phyloP scores from a whole-genome alignment of 2,329 filamentous ascomycete genomes.

The Fusarium coffeatum region DNA sequence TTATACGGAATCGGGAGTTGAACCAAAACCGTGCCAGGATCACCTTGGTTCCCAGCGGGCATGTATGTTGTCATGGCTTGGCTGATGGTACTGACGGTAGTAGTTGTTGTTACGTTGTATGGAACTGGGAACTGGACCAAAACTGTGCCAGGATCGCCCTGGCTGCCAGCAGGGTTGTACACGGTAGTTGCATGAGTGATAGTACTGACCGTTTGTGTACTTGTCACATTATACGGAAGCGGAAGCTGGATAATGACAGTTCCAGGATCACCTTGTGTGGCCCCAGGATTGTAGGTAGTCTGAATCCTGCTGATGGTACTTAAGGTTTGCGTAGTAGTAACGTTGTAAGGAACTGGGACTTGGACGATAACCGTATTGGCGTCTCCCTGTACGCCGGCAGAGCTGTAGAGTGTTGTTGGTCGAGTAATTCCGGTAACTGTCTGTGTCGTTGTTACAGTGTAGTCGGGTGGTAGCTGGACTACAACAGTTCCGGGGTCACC shows the following conservation, averaged over 20 bases:
- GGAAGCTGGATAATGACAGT: slow-evolving; percentile 22
- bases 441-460: slow-evolving; percentile 17
- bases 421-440: slow-evolving; percentile 11
- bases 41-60: slow-evolving; percentile 10
- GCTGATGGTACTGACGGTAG: slow-evolving; percentile 8
- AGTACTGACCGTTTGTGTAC: slow-evolving; percentile 1
- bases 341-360: slow-evolving; percentile 20
- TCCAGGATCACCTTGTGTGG: slow-evolving; percentile 13
- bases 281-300: slow-evolving; percentile 17
- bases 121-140: slow-evolving; percentile 2
- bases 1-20: slow-evolving; percentile 18
- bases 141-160: slow-evolving; percentile 22
- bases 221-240: slow-evolving; percentile 13
- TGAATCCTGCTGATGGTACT: slow-evolving; percentile 3
- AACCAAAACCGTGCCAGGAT: slow-evolving; percentile 15
- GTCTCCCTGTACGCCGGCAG: background rate
- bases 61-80: slow-evolving; percentile 7
- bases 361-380: slow-evolving; percentile 11
- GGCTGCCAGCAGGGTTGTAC: background rate
- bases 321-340: slow-evolving; percentile 8
- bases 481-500: slow-evolving; percentile 23
- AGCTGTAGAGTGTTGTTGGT: background rate
- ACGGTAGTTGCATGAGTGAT: slow-evolving; percentile 5
- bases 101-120: slow-evolving; percentile 6
- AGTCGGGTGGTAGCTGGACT: slow-evolving; percentile 13